Percentiles rank a stretch among this genome's conserved stretches.
phyloP scores from a whole-genome alignment of 768 basidiomycete species.

The Lepiota brunneoincarnata region DNA sequence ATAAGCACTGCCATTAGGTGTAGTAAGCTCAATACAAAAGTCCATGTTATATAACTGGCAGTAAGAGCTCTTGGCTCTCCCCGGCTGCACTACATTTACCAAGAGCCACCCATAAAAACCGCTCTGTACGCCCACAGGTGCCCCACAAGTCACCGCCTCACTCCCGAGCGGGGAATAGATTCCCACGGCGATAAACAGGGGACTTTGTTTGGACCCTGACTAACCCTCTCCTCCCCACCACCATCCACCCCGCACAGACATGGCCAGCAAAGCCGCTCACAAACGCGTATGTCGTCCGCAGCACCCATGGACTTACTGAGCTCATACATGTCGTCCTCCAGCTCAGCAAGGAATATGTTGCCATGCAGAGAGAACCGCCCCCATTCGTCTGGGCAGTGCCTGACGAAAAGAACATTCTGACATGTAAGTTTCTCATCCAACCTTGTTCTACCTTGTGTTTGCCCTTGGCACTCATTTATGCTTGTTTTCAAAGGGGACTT shows the following conservation, averaged over 20 bases:
- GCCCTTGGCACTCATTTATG: conserved; percentile 2
- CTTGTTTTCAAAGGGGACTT: conserved; percentile 71
- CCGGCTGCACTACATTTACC: too few relatives aligned
- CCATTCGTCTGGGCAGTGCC: conserved; percentile 96
- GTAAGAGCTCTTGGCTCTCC: too few relatives aligned
- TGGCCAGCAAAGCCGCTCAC: conserved; percentile 86
- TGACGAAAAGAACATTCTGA: conserved; percentile 97
- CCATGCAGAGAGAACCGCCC: conserved; percentile 91
- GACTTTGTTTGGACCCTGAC: background rate
- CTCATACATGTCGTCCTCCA: conserved; percentile 22
- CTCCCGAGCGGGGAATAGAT: background rate
- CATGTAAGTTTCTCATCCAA: conserved; percentile 55
- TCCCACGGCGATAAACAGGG: background rate
- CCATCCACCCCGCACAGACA: conserved; percentile 25
- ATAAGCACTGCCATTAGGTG: too few relatives aligned
- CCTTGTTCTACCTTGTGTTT: background rate
- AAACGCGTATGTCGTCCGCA: conserved; percentile 58
- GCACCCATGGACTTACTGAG: background rate
- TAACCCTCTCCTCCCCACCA: conserved; percentile 22
- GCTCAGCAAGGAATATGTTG: conserved; percentile 86
- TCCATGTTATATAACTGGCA: too few relatives aligned
- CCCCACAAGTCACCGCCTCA: background rate
- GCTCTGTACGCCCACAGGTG: background rate
- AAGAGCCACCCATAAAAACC: background rate
- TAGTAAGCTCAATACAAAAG: too few relatives aligned